These are phyloP conservation scores for Vickermania ingenoplastis DNA, from an alignment of 208 protist genomes.

Conservation along the genomic window DNA sequence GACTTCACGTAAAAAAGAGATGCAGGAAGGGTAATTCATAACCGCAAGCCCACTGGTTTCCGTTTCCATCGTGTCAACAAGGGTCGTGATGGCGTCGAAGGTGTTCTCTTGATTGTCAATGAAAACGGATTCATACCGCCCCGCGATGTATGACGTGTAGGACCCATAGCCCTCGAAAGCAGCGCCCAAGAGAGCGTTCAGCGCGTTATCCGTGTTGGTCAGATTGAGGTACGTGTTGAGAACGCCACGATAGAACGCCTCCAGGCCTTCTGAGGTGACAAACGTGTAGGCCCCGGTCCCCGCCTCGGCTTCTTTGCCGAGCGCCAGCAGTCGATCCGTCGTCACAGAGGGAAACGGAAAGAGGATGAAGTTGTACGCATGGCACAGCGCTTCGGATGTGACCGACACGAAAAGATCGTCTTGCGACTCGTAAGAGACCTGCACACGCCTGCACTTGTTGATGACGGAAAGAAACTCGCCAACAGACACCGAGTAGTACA, in stretches of 20 bases:
- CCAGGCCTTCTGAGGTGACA: background rate
- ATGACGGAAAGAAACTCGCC: background rate
- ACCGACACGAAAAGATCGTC: background rate
- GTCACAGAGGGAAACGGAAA: background rate
- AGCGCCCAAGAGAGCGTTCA: background rate
- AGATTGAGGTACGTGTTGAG: background rate
- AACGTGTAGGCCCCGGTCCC: background rate
- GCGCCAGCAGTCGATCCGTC: background rate
- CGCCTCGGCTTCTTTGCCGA: background rate
- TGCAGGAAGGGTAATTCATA: constrained; percentile 1
- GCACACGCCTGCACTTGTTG: background rate
- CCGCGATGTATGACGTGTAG: background rate
- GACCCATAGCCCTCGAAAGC: background rate
- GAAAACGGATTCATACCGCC: background rate
- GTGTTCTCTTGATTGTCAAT: background rate
- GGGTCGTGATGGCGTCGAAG: background rate
- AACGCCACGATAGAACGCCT: background rate
- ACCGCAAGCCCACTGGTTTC: background rate
- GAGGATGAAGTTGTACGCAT: constrained; percentile 3
- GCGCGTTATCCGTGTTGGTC: background rate
- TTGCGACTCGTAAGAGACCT: background rate
- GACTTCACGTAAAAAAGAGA: background rate
- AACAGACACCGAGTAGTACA: background rate
- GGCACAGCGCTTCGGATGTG: background rate
- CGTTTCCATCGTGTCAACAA: background rate